Percentiles rank a stretch among this genome's conserved stretches.
These are phyloP conservation scores for Athelia sp. DNA, from an alignment of 1,284 basidiomycete species.

Conservation along the genomic window DNA sequence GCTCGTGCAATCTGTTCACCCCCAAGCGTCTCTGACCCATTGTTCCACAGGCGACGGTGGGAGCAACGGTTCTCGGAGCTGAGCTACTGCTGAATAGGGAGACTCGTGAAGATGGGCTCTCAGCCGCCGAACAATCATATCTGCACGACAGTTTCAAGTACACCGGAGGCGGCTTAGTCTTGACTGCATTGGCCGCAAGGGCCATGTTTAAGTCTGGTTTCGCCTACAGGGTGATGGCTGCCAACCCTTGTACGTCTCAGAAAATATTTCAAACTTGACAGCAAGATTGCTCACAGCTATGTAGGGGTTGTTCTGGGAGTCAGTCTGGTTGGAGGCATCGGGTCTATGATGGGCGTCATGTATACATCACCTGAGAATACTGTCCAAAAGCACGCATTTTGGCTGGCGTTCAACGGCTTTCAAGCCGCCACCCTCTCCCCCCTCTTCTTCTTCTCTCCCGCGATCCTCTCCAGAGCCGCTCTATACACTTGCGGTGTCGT, in stretches of 20 bases:
- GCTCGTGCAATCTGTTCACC: constrained; percentile 13
- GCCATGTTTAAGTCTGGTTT: constrained; percentile 73
- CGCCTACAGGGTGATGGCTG: constrained; percentile 76
- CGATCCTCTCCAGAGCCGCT: constrained; percentile 83
- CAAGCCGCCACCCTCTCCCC: constrained; percentile 84
- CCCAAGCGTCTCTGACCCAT: background rate
- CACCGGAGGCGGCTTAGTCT: constrained; percentile 74
- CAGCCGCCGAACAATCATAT: constrained; percentile 57
- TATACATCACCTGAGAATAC: constrained; percentile 72
- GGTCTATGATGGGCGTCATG: constrained; percentile 74
- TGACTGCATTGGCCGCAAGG: constrained; percentile 78
- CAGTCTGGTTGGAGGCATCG: constrained; percentile 73
- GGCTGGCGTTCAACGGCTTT: constrained; percentile 83
- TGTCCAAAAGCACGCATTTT: constrained; percentile 70
- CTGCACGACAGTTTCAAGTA: constrained; percentile 85
- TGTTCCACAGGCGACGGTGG: constrained; percentile 54
- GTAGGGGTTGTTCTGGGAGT: constrained; percentile 80
- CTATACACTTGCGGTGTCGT: constrained; percentile 86
- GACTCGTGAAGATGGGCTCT: constrained; percentile 59
- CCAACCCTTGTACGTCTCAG: constrained; percentile 74
- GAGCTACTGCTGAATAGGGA: constrained; percentile 74
- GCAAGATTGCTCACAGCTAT: constrained; percentile 8
- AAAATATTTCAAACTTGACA: constrained; percentile 16
- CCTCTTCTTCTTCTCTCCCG: constrained; percentile 83
- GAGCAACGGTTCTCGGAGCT: constrained; percentile 58